phyloP scores from a whole-genome alignment of 192 early-diverging fungal species.

The Coemansia sp. region DNA sequence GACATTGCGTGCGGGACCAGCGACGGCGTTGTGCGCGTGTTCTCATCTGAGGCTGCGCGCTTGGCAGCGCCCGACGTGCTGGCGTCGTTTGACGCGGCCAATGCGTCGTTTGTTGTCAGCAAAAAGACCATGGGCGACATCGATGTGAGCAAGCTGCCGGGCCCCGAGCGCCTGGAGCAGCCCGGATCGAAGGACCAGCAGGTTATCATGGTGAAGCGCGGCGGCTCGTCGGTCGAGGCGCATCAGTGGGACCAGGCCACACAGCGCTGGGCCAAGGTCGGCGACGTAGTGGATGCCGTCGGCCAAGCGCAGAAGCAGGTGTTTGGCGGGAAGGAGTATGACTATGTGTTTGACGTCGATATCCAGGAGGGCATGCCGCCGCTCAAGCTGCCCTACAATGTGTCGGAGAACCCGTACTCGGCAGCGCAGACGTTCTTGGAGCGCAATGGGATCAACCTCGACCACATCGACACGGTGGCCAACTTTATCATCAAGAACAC shows the following conservation, averaged over 20 bases:
- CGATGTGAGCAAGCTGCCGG: conserved; percentile 80
- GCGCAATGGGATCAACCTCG: conserved; percentile 77
- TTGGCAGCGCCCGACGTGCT: conserved; percentile 56
- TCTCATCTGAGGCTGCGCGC: conserved; percentile 68
- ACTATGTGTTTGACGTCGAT: conserved; percentile 98
- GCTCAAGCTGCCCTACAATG: conserved; percentile 95
- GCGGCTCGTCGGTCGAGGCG: conserved; percentile 74
- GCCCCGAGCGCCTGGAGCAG: conserved; percentile 68
- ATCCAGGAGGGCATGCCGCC: conserved; percentile 79
- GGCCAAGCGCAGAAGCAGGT: conserved; percentile 76
- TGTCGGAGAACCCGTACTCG: conserved; percentile 87
- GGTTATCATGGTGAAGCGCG: conserved; percentile 83
- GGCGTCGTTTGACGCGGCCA: conserved; percentile 45
- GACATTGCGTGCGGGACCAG: conserved; percentile 84
- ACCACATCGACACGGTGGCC: conserved; percentile 91
- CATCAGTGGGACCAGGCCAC: conserved; percentile 80
- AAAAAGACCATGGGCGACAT: conserved; percentile 70
- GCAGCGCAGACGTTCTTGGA: conserved; percentile 93
- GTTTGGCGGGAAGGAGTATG: conserved; percentile 89
- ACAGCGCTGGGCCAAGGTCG: conserved; percentile 83
- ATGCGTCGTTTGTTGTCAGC: conserved; percentile 54
- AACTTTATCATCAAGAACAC: conserved; percentile 93
- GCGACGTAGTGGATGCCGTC: conserved; percentile 91
- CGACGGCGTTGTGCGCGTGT: conserved; percentile 83
- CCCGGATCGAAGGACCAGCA: conserved; percentile 80